Conservation (phyloP, 805 yeast species). For the Candida arabinofermentans region DNA sequence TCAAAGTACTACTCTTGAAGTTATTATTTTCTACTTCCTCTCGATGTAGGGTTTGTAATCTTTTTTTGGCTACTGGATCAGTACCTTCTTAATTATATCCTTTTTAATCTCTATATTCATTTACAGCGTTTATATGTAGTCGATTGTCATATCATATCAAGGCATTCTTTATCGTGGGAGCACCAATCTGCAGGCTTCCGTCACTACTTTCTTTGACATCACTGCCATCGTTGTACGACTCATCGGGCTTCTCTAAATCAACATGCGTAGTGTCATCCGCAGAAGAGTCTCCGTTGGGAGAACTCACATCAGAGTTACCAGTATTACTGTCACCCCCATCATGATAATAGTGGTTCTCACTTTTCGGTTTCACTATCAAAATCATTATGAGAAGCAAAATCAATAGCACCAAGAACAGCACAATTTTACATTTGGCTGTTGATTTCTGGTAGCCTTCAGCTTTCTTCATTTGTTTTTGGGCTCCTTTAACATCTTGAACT, state of each 20-base stretch:
- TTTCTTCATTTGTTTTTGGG: slow-evolving; percentile 70
- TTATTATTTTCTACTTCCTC: too few species aligned
- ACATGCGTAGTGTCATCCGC: neutral
- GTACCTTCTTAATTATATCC: too few species aligned
- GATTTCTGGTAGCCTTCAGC: slow-evolving; percentile 83
- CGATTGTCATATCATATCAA: neutral
- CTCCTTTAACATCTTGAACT: slow-evolving; percentile 67
- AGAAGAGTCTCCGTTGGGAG: too few species aligned
- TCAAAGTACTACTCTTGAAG: too few species aligned
- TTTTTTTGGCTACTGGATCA: too few species aligned
- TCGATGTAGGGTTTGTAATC: too few species aligned
- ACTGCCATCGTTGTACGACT: neutral
- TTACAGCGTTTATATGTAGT: too few species aligned
- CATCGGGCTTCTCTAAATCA: neutral
- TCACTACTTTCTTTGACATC: neutral
- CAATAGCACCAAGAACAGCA: slow-evolving; percentile 64
- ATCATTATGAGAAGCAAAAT: slow-evolving; percentile 69
- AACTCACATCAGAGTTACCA: slow-evolving; percentile 3
- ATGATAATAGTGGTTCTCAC: slow-evolving; percentile 28
- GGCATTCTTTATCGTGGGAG: neutral
- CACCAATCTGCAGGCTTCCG: neutral
- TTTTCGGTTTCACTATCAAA: slow-evolving; percentile 61
- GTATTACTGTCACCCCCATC: slow-evolving; percentile 14
- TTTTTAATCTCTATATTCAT: too few species aligned
- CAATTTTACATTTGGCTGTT: slow-evolving; percentile 86